Base-by-base conservation (phyloP, 1,139 yeast species). In the Meyerozyma elateridarum region DNA sequence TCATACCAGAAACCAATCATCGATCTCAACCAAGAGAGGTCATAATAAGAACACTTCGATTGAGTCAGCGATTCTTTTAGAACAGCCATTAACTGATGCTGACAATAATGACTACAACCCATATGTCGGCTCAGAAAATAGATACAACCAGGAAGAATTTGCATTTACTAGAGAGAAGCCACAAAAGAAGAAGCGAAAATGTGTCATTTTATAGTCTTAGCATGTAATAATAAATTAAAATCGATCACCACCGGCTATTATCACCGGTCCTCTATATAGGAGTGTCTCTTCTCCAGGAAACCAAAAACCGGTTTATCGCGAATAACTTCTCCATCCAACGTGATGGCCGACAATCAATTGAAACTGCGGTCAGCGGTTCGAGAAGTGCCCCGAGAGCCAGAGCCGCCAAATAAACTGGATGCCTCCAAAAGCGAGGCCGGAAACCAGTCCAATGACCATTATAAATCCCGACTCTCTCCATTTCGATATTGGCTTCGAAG, bases 361-460 rank as follows among this genome's bases (percentile, higher is more conserved):
- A n/a, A n/a, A n/a, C n/a, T n/a, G n/a, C n/a, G n/a, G n/a, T n/a
- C n/a, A n/a, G n/a, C n/a, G n/a, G n/a, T n/a, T n/a, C n/a, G n/a
- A n/a, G n/a, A n/a, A n/a, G n/a, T n/a, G n/a, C n/a, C n/a, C n/a
- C n/a, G n/a, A n/a, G n/a, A n/a, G n/a, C n/a, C n/a, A n/a, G n/a
- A n/a, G n/a, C n/a, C n/a, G n/a, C n/a, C n/a, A n/a, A n/a, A n/a
- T n/a, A n/a, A n/a, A n/a, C n/a, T n/a, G n/a, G n/a, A n/a, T 12
- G 28, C 8, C 9, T 8, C 7, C 18, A 13, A 24, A 4, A 2
- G 47, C 19, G 94, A 84, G 48, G 88, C 93, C 0, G 96, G 96
- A 0, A 79, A 81, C 45, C 72, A 73, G 44, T 70, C 83, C 5
- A 67, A 65, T 28, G 75, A 74, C 36, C 91, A 80, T 52, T 89